phyloP scores from a whole-genome alignment of 345 rosid genomes.

The Iberis pinnata region DNA sequence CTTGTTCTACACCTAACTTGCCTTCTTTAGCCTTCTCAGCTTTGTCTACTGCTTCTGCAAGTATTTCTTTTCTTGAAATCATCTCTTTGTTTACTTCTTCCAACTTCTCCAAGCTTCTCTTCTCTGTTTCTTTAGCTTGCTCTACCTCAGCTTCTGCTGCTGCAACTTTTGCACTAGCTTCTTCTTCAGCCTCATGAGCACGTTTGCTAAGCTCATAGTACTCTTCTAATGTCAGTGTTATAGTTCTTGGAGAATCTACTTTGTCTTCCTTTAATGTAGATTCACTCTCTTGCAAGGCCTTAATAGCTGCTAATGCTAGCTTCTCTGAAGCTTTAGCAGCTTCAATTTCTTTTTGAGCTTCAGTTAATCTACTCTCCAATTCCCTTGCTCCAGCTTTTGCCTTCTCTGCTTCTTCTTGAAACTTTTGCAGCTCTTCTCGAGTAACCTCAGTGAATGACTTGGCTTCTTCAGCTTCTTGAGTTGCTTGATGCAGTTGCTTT shows the following conservation, averaged over 20 bases:
- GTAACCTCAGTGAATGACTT: slow-evolving; percentile 55
- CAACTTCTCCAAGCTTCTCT: slow-evolving; percentile 42
- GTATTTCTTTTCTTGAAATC: slow-evolving; percentile 48
- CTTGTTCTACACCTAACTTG: slow-evolving; percentile 74
- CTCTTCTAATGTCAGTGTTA: slow-evolving; percentile 73
- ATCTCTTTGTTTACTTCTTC: slow-evolving; percentile 60
- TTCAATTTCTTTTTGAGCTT: slow-evolving; percentile 75
- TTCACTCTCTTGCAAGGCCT: slow-evolving; percentile 82
- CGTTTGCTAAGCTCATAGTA: slow-evolving; percentile 77
- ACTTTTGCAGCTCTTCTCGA: slow-evolving; percentile 63
- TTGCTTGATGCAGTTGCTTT: slow-evolving; percentile 63
- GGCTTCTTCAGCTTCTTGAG: slow-evolving; percentile 74
- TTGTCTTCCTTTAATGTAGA: slow-evolving; percentile 31
- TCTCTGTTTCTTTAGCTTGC: slow-evolving; percentile 65
- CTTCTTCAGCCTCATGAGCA: slow-evolving; percentile 78
- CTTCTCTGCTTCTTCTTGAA: slow-evolving; percentile 71
- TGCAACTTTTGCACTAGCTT: slow-evolving; percentile 60
- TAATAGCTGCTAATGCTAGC: slow-evolving; percentile 74
- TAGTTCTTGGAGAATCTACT: slow-evolving; percentile 44
- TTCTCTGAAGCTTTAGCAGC: slow-evolving; percentile 83
- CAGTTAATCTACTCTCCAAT: slow-evolving; percentile 60
- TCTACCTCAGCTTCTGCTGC: slow-evolving; percentile 65
- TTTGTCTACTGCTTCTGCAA: slow-evolving; percentile 59
- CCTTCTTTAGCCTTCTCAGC: slow-evolving; percentile 88
- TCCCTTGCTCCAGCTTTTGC: slow-evolving; percentile 74